Base-by-base conservation (phyloP, 179 eudicot genomes). In the Amaranthus tricolor region DNA sequence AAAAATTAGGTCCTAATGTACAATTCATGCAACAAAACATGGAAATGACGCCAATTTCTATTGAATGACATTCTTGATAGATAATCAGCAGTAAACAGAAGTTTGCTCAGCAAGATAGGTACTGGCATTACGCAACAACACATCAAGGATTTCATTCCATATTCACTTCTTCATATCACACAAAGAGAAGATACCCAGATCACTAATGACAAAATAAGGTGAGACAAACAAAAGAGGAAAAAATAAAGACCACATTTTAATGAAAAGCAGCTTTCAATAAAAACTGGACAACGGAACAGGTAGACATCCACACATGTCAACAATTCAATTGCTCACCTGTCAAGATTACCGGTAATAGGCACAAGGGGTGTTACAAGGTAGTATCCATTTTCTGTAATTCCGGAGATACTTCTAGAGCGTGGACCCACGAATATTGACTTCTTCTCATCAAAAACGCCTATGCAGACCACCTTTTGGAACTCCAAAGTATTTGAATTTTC, bases 311-410 rank as follows among this genome's bases (percentile, higher is more conserved):
- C 59, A 48, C 64, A 76, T 9, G 40, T 51, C 6, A 31, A 73
- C 48, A 20, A 17, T 51, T 71, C 66, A 48, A 65, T 59, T 20
- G 71, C 86, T 70, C 77, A 94, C 98, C 97, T 92, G 61, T 86
- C 85, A 56, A 87, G 79, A 79, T 86, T 83, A 65, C 80, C 79
- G 56, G 88, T 78, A 58, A 89, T 71, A 51, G 97, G 95, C 82
- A 85, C 72, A 77, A 95, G 91, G 24, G 99, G 97, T 43, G 97
- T 89, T 71, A 95, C 85, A 48, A 95, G 47, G 66, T 81, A 95
- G 85, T 92, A 95, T 65, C 99, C 99, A 80, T 92, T 95, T 77
- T 90, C 97, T 72, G 99, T 95, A 70, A 95, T 91, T 76, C 99
- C 99, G 5, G 99, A 95, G 66, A 95, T 95, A 82, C 99, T 95